Percentiles rank a stretch among this genome's conserved stretches.
phyloP scores from a whole-genome alignment of 2,329 filamentous ascomycete species.

The Colletotrichum sp. region DNA sequence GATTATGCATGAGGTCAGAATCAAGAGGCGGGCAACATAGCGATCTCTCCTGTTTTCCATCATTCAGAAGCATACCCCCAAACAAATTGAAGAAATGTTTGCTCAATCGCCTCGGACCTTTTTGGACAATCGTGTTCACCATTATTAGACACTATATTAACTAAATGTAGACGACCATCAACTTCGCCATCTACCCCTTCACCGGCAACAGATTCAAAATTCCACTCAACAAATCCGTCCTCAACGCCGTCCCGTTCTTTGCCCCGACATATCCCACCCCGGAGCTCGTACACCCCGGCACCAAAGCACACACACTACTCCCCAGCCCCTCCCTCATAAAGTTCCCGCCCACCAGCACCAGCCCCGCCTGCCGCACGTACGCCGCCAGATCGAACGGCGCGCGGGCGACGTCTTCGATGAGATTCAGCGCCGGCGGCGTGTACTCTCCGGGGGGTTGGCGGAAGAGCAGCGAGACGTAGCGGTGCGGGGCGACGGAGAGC shows the following conservation, averaged over 20 bases:
- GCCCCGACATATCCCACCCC: not conserved
- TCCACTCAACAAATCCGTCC: not conserved
- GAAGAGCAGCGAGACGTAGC: not conserved
- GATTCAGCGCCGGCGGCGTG: not conserved
- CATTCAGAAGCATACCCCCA: not conserved
- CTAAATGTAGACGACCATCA: not conserved
- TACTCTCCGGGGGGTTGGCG: not conserved
- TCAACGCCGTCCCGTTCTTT: not conserved
- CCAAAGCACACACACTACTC: not conserved
- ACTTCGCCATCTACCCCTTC: not conserved
- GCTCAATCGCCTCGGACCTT: not conserved
- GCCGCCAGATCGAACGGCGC: not conserved
- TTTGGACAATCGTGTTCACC: accelerated
- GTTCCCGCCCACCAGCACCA: not conserved
- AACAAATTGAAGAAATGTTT: not conserved
- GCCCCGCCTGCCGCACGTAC: not conserved
- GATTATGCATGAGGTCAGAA: not conserved
- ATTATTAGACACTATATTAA: not conserved
- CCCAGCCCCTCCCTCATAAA: not conserved
- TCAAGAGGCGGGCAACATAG: not conserved
- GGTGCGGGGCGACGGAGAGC: not conserved
- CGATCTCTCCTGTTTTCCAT: not conserved
- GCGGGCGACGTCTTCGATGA: not conserved
- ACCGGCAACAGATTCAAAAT: not conserved
- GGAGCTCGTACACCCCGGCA: not conserved